Evolutionary conservation across 2,329 filamentous ascomycete species (phyloP), one percentile per base, ranked within the genome.

Genomic region (Metarhizium sp.): DNA sequence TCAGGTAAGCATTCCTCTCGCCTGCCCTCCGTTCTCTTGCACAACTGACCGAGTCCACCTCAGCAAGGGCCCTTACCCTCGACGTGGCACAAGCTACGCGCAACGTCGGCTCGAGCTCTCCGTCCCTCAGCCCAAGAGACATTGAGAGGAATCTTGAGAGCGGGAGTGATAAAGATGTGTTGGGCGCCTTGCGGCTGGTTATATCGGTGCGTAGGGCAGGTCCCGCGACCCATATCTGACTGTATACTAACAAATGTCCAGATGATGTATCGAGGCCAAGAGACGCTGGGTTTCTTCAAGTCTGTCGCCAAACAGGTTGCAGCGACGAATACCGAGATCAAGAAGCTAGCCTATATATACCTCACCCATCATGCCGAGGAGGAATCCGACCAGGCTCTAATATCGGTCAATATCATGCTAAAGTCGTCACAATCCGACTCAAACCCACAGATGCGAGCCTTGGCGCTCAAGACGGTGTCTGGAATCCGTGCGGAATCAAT

Each of bases 281-380:
- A 90, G 62, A 96, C 91, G 56, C 79, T 95, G 2, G 86, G 89
- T 25, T 95, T 92, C 78, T 99, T 99, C 78, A 95, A 92, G n/a
- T 88, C 91, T 29, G 88, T 99, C 55, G 90, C 99, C 70, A 99
- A 99, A 76, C 99, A 97, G 64, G 90, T 96, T 57, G 92, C 92
- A 32, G 96, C 90, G 42, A 88, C 92, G 14, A 96, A 91, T 65
- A 80, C 96, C 64, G 91, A 95, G 66, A 92, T 97, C 71, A 95
- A 96, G 74, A 97, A 97, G 72, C 84, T 99, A 55, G 94, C 99
- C 59, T 99, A 99, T 77, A 95, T 96, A 69, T 99, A 96, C 73
- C 85, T 99, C 59, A 87, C 97, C 58, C 90, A 95, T 69, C 92
- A 99, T 79, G 94, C 94, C 69, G 94, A 97, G 70, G 85, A 91